Conservation (phyloP, 352 stramenopile genomes). For the Phytophthora uliginosa region DNA sequence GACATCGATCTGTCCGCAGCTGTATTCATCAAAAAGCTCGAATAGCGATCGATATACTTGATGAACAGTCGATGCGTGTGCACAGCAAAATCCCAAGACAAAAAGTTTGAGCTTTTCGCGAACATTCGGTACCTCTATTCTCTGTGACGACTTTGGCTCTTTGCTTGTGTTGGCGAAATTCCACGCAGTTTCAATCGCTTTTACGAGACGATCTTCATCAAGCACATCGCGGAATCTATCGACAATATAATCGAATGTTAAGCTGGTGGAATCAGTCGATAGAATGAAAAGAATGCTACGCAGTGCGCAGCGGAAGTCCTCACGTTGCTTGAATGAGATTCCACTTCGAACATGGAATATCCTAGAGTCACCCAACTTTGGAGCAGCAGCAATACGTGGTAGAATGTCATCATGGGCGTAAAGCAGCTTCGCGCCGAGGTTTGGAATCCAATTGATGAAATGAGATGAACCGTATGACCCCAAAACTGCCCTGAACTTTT, state of each 20-base stretch:
- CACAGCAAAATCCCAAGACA: slow-evolving; percentile 49
- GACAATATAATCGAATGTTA: not conserved
- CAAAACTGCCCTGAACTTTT: slow-evolving; percentile 14
- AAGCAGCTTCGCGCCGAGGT: slow-evolving; percentile 26
- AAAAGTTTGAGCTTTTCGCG: slow-evolving; percentile 25
- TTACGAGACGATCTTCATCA: slow-evolving; percentile 15
- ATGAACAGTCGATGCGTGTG: slow-evolving; percentile 25
- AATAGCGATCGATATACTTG: slow-evolving; percentile 56
- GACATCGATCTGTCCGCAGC: slow-evolving; percentile 30
- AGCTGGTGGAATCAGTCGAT: not conserved
- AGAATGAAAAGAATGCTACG: slow-evolving; percentile 12
- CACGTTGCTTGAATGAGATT: slow-evolving; percentile 8
- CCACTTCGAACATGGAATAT: not conserved
- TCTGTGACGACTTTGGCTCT: not conserved
- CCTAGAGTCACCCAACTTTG: not conserved
- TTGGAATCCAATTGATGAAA: slow-evolving; percentile 53
- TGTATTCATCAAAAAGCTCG: slow-evolving; percentile 51
- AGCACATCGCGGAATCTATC: slow-evolving; percentile 12
- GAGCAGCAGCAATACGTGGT: not conserved
- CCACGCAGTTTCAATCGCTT: not conserved
- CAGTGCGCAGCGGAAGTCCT: slow-evolving; percentile 13
- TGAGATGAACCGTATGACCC: slow-evolving; percentile 7
- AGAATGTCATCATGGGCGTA: not conserved
- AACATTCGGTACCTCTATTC: not conserved
- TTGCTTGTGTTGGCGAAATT: not conserved